phyloP scores from a whole-genome alignment of 345 rosid species.

The Turnera subulata region DNA sequence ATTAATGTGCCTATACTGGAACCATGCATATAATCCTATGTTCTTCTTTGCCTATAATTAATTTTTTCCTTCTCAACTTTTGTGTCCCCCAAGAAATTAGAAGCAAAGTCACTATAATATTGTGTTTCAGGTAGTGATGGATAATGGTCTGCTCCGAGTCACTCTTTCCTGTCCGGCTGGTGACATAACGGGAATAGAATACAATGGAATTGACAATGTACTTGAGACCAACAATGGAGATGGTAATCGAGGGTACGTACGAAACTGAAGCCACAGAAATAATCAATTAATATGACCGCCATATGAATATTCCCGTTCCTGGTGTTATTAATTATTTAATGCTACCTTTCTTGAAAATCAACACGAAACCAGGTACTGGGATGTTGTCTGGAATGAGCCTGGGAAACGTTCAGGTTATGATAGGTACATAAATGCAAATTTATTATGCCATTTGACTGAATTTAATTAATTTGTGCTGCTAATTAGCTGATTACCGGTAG shows the following conservation, averaged over 20 bases:
- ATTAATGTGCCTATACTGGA: not conserved
- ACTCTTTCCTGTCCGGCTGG: constrained; percentile 62
- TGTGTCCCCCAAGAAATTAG: too few relatives aligned
- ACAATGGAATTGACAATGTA: constrained; percentile 55
- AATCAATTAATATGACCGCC: not conserved
- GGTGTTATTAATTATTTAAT: not conserved
- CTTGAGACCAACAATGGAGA: constrained; percentile 31
- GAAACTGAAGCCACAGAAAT: not conserved
- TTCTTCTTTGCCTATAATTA: too few relatives aligned
- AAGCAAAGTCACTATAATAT: not conserved
- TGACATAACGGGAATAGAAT: constrained; percentile 49
- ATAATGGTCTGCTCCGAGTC: constrained; percentile 62
- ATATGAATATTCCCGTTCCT: not conserved
- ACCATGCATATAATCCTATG: not conserved
- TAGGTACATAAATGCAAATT: constrained; percentile 37
- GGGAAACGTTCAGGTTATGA: constrained; percentile 15
- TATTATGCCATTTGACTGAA: not conserved
- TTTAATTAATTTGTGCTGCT: too few relatives aligned
- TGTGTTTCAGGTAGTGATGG: constrained; percentile 49
- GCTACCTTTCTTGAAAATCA: not conserved
- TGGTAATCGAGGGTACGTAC: constrained; percentile 53
- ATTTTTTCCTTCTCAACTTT: too few relatives aligned
- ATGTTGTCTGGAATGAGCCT: constrained; percentile 63
- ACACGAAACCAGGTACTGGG: constrained; percentile 65
- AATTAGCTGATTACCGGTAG: not conserved